Conservation (phyloP, 2,329 filamentous ascomycete species). For the Penicillium sumatraense region DNA sequence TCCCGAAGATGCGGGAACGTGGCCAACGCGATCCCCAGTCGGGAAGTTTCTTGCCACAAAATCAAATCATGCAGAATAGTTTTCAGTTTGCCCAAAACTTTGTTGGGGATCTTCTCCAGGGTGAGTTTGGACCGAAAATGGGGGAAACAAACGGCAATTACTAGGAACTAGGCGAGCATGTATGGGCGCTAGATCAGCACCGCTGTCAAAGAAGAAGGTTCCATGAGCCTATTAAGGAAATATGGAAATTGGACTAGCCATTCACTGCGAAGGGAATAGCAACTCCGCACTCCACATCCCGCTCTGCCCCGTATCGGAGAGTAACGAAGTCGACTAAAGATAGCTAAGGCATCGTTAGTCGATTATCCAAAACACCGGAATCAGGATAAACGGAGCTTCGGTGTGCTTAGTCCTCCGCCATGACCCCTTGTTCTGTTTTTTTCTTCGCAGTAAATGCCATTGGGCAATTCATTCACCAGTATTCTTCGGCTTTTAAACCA, state of each 20-base stretch:
- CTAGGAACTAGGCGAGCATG: not conserved
- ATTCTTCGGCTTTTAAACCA: not conserved
- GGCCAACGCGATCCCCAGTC: not conserved
- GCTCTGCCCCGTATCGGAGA: conserved; percentile 6
- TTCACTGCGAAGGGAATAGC: conserved; percentile 1
- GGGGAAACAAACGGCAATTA: too few species aligned
- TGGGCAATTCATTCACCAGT: not conserved
- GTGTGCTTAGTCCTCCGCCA: not conserved
- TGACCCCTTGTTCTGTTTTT: not conserved
- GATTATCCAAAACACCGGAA: not conserved
- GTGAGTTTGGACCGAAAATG: too few species aligned
- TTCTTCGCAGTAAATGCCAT: not conserved
- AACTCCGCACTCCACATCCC: conserved; percentile 16
- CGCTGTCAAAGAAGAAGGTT: conserved; percentile 6
- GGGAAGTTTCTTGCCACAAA: not conserved
- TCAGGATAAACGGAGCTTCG: not conserved
- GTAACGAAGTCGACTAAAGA: not conserved
- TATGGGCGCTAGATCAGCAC: conserved; percentile 8
- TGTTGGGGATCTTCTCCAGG: not conserved
- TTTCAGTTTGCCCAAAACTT: not conserved
- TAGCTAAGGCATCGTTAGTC: not conserved
- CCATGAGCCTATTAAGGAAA: not conserved
- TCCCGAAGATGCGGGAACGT: not conserved
- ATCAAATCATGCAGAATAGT: not conserved
- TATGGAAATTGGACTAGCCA: conserved; percentile 3